phyloP scores from a whole-genome alignment of 352 stramenopile genomes.

The Phytophthora foliorum region DNA sequence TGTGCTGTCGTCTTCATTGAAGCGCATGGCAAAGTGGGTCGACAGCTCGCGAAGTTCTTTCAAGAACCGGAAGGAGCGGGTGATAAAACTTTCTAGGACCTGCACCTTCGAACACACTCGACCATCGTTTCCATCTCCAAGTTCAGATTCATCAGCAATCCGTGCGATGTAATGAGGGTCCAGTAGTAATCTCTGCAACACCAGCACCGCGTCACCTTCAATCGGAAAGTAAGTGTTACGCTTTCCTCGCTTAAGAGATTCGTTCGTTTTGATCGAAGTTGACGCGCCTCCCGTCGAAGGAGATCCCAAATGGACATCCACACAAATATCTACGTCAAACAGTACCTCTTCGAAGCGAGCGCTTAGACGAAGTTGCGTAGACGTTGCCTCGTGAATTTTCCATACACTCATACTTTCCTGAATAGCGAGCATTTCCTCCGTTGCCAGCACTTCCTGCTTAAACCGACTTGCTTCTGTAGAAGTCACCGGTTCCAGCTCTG shows the following conservation, averaged over 20 bases:
- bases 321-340: constrained; percentile 52
- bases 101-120: constrained; percentile 52
- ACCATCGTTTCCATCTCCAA: constrained; percentile 29
- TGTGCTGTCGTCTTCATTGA: constrained; percentile 48
- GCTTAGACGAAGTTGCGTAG: constrained; percentile 51
- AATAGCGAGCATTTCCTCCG: constrained; percentile 64
- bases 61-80: constrained; percentile 66
- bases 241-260: constrained; percentile 44
- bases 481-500: constrained; percentile 58
- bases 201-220: constrained; percentile 56
- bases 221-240: constrained; percentile 46
- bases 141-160: constrained; percentile 40
- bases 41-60: constrained; percentile 70
- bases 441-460: constrained; percentile 54
- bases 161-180: constrained; percentile 46
- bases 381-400: constrained; percentile 57
- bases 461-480: constrained; percentile 29
- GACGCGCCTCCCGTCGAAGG: constrained; percentile 21
- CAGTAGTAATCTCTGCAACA: constrained; percentile 63
- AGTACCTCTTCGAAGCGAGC: constrained; percentile 62
- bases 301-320: constrained; percentile 43
- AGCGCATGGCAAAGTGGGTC: constrained; percentile 57
- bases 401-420: constrained; percentile 63
- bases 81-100: constrained; percentile 59
- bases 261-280: constrained; percentile 42